Evolutionary conservation across 345 rosid species (phyloP).

Genomic region (Melastoma malabathricum): DNA sequence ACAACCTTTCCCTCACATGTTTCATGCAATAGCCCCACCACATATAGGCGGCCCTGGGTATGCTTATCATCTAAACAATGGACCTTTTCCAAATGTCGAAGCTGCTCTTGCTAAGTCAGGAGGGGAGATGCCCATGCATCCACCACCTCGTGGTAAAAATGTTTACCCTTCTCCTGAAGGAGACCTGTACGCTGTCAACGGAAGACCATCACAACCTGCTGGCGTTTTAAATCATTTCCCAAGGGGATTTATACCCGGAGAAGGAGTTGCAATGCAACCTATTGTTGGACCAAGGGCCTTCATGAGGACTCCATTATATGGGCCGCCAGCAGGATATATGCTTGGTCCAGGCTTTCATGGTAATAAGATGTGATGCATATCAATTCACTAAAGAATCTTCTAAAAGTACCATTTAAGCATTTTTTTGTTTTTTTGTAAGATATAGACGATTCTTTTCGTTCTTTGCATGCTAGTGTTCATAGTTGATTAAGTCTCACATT

Average conservation of each 20-base stretch:
- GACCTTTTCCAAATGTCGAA: conserved; percentile 50
- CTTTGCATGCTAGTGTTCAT: no score
- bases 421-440: no score
- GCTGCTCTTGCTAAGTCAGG: conserved; percentile 47
- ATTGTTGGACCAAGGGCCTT: conserved; percentile 58
- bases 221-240: conserved; percentile 41
- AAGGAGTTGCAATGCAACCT: conserved; percentile 42
- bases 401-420: no score
- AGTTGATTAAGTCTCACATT: no score
- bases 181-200: conserved; percentile 34
- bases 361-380: conserved; percentile 17
- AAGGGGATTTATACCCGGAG: conserved; percentile 39
- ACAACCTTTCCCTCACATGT: conserved; percentile 34
- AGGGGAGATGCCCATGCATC: conserved; percentile 37
- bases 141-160: conserved; percentile 40
- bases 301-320: conserved; percentile 43
- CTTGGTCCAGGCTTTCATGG: conserved; percentile 70
- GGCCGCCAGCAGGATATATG: conserved; percentile 62
- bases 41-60: conserved; percentile 52
- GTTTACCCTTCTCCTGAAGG: conserved; percentile 44
- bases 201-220: conserved; percentile 46
- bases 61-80: conserved; percentile 45
- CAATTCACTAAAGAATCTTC: background rate
- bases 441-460: no score
- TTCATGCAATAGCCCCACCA: conserved; percentile 49